These are phyloP conservation scores for Bipolaris bicolor DNA, from an alignment of 2,329 filamentous ascomycete genomes.

Conservation along the genomic window DNA sequence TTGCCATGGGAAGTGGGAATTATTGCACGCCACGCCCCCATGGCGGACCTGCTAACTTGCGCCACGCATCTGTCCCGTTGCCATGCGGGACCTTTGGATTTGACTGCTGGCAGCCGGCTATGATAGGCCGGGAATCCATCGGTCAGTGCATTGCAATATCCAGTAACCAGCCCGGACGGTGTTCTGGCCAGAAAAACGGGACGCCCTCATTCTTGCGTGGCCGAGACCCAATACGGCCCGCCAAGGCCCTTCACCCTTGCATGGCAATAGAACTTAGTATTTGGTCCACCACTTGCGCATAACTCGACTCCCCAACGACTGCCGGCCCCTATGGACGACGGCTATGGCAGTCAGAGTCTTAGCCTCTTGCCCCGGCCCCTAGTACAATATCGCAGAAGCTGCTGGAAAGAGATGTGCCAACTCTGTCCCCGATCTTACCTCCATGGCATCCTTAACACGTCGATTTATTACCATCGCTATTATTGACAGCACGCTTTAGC, in stretches of 20 bases:
- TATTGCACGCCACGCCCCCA: slow-evolving; percentile 33
- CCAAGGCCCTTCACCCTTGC: slow-evolving; percentile 10
- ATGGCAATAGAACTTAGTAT: slow-evolving; percentile 5
- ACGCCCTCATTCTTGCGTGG: slow-evolving; percentile 17
- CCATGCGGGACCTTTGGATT: slow-evolving; percentile 24
- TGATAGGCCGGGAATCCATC: slow-evolving; percentile 23
- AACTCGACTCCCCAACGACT: too few relatives aligned
- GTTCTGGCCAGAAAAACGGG: slow-evolving; percentile 30
- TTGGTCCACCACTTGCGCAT: slow-evolving; percentile 7
- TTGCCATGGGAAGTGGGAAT: slow-evolving; percentile 31
- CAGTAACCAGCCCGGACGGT: slow-evolving; percentile 23
- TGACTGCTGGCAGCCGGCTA: slow-evolving; percentile 23
- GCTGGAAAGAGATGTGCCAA: not conserved
- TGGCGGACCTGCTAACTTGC: slow-evolving; percentile 35
- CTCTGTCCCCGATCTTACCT: not conserved
- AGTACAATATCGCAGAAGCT: not conserved
- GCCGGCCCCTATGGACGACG: too few relatives aligned
- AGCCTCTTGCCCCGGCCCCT: not conserved
- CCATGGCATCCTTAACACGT: not conserved
- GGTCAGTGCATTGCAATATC: slow-evolving; percentile 38
- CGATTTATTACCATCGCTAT: not conserved
- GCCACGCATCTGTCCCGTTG: slow-evolving; percentile 30
- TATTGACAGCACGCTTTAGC: slow-evolving; percentile 4
- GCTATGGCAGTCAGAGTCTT: not conserved
- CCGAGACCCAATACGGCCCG: slow-evolving; percentile 14